phyloP scores from a whole-genome alignment of 2,329 filamentous ascomycete species.

The Penicillium sp. region DNA sequence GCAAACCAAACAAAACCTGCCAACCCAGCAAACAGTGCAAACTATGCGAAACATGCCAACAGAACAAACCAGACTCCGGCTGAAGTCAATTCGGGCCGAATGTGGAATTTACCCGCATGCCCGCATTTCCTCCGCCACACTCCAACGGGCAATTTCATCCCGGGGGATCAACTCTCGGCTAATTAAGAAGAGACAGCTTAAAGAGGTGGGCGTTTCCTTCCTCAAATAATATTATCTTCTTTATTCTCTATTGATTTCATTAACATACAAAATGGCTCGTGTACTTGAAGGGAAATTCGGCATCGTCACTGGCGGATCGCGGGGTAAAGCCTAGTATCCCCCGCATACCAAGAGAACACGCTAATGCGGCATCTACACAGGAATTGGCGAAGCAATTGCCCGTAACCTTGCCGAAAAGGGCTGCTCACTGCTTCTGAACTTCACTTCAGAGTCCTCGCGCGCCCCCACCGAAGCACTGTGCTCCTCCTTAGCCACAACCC shows the following conservation, averaged over 20 bases:
- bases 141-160: constrained; percentile 23
- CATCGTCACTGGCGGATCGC: constrained; percentile 68
- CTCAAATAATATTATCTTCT: neutral
- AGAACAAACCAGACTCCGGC: neutral
- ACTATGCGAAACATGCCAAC: too few relatives aligned
- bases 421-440: constrained; percentile 60
- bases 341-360: constrained; percentile 1
- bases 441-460: constrained; percentile 56
- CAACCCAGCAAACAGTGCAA: too few relatives aligned
- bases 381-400: constrained; percentile 63
- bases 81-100: constrained; percentile 3
- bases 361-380: constrained; percentile 35
- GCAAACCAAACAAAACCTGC: too few relatives aligned
- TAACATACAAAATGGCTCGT: constrained; percentile 17
- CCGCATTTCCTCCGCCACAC: constrained; percentile 8
- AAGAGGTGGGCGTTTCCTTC: constrained; percentile 2
- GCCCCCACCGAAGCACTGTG: constrained; percentile 48
- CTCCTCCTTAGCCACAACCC: constrained; percentile 45
- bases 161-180: constrained; percentile 13
- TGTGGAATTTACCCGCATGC: constrained; percentile 1
- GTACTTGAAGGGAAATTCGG: constrained; percentile 65
- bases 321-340: constrained; percentile 47
- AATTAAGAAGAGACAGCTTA: constrained; percentile 10
- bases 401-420: constrained; percentile 66
- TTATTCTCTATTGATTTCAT: neutral